Evolutionary conservation across 805 yeast genomes (phyloP).

Genomic region (Yamadazyma sp.): DNA sequence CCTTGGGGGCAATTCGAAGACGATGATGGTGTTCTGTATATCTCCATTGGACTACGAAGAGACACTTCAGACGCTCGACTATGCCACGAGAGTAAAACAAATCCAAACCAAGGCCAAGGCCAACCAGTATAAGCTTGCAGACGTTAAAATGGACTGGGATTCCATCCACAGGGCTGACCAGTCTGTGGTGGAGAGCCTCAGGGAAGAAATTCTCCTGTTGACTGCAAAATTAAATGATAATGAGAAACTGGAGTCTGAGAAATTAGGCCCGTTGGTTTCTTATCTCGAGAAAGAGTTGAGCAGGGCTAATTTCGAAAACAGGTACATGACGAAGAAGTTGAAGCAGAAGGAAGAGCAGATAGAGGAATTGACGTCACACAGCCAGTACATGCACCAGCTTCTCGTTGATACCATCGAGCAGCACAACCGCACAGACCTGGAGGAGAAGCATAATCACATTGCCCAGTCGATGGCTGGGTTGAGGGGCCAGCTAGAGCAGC

Average conservation of each 20-base stretch:
- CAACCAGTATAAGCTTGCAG: constrained; percentile 28
- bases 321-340: constrained; percentile 22
- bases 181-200: constrained; percentile 25
- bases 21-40: constrained; percentile 83
- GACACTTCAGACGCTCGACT: constrained; percentile 69
- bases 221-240: constrained; percentile 22
- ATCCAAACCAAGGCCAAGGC: constrained; percentile 62
- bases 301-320: constrained; percentile 34
- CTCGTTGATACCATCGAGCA: no score
- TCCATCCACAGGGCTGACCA: constrained; percentile 26
- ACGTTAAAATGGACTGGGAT: constrained; percentile 34
- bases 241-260: constrained; percentile 6
- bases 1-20: constrained; percentile 83
- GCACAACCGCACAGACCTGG: no score
- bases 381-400: constrained; percentile 11
- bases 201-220: constrained; percentile 32
- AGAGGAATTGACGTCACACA: constrained; percentile 11
- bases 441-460: no score
- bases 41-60: constrained; percentile 81
- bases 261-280: constrained; percentile 26
- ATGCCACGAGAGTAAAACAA: constrained; percentile 73
- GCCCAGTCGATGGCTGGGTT: neutral
- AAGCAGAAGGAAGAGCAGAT: constrained; percentile 11
- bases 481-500: neutral
- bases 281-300: constrained; percentile 33